Evolutionary conservation across 176 grass and related monocot species (phyloP), one percentile per base, ranked within the genome.

Genomic region (Cenchrus purpureus): DNA sequence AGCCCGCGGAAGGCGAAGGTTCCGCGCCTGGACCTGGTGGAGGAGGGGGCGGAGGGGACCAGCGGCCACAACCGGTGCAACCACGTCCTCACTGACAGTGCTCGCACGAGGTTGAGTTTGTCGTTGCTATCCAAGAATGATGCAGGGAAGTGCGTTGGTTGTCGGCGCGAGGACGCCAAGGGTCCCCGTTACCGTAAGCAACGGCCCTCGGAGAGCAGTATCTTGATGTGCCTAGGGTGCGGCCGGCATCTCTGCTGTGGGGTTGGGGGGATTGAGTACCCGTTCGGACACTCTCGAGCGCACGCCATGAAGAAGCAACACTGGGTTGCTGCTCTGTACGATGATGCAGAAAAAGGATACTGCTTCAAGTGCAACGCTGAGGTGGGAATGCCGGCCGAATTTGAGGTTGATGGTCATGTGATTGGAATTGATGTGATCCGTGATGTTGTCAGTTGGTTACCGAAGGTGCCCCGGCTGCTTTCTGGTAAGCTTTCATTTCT

Each of bases 291-390:
- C 12, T 68, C 79, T 9, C 64, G 79, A 20, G 29, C 12, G 17
- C 79, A 81, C 64, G 64, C 31, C 17, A 7, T 1, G 64, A 8
- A 42, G 29, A 0, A 55, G 17, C 0, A 55, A 31, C 79, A 81
- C 37, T 81, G 49, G 31, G 34, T 68, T 68, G 64, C 79, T 22
- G 31, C 5, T n/a, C 79, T 68, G 17, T 43, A 13, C 37, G 11
- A 42, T 67, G 51, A 68, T 42, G 6, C 50, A 43, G 12, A 55
- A 68, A 68, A 19, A 43, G 64, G 49, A 81, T 81, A 55, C 49
- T 81, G 79, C 64, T 81, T 81, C 79, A 56, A 56, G 28, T 81
- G 79, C 68, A 11, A 55, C 9, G 15, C 15, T 20, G 28, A 75
- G 72, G 14, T 75, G 51, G 15, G 25, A 53, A 31, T 29, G 45